These are phyloP conservation scores for Talaromyces stipitatus DNA, from an alignment of 495 filamentous ascomycete genomes.

Conservation along the genomic window DNA sequence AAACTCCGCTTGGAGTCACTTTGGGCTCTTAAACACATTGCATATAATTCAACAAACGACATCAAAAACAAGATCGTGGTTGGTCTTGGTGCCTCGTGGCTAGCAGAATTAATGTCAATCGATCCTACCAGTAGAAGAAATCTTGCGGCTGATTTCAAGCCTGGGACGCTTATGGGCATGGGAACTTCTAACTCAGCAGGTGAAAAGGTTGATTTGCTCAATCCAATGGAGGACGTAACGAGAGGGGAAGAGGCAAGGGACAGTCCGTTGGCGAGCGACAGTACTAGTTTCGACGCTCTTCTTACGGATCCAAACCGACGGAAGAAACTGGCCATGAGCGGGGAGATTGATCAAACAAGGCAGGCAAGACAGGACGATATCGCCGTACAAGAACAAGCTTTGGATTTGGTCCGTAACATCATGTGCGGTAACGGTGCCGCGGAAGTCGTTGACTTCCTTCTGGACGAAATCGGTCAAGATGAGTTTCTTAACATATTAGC, in stretches of 20 bases:
- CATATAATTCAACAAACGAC: conserved; percentile 56
- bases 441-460: conserved; percentile 81
- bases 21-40: conserved; percentile 89
- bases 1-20: conserved; percentile 71
- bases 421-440: conserved; percentile 58
- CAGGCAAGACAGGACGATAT: conserved; percentile 69
- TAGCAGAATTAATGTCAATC: conserved; percentile 63
- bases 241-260: conserved; percentile 63
- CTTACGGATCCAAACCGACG: conserved; percentile 31
- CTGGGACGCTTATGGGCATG: conserved; percentile 39
- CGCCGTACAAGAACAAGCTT: conserved; percentile 80
- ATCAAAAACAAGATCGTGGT: conserved; percentile 70
- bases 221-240: conserved; percentile 45
- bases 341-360: conserved; percentile 36
- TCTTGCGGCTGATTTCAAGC: conserved; percentile 32
- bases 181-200: conserved; percentile 57
- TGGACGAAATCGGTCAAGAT: conserved; percentile 65
- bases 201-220: conserved; percentile 59
- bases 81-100: conserved; percentile 68
- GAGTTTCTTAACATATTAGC: conserved; percentile 68
- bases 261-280: conserved; percentile 43
- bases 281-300: conserved; percentile 35
- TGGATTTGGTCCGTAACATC: conserved; percentile 85
- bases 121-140: conserved; percentile 29
- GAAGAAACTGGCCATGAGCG: conserved; percentile 40